Percentiles rank a stretch among this genome's conserved stretches.
Conservation (phyloP, 169 alveolate genomes). For the Besnoitia besnoiti region DNA sequence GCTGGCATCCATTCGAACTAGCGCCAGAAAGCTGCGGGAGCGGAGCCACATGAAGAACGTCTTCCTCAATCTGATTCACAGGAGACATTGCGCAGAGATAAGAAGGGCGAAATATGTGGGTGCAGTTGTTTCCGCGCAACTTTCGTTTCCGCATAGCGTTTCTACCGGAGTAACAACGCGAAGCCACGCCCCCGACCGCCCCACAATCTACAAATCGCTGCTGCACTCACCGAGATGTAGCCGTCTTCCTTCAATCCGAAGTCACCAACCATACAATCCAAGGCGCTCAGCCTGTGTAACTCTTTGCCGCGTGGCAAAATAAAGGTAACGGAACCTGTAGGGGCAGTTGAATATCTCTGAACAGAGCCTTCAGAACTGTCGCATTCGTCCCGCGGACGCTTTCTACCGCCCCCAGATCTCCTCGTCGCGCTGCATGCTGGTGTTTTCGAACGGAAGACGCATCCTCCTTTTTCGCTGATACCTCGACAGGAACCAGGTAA, state of each 20-base stretch:
- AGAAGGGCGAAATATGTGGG: background rate
- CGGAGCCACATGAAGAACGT: constrained; percentile 1
- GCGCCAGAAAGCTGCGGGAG: background rate
- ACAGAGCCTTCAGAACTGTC: background rate
- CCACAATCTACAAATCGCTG: background rate
- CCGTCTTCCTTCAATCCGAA: background rate
- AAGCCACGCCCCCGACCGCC: background rate
- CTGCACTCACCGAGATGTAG: background rate
- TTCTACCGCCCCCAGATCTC: background rate
- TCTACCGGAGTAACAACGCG: background rate
- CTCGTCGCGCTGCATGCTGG: background rate
- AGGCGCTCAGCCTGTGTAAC: background rate
- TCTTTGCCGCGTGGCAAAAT: background rate
- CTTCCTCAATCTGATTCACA: background rate
- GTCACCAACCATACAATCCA: background rate
- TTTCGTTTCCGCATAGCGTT: background rate
- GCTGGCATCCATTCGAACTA: background rate
- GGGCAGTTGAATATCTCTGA: background rate
- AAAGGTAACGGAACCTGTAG: background rate
- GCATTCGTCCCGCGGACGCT: background rate
- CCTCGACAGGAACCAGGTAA: background rate
- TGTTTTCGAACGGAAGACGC: background rate
- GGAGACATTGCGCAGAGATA: background rate
- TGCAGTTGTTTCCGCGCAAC: background rate
- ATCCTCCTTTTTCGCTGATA: background rate